Base-by-base conservation (phyloP, 148 eudicot genomes). In the Gaultheria prostrata region DNA sequence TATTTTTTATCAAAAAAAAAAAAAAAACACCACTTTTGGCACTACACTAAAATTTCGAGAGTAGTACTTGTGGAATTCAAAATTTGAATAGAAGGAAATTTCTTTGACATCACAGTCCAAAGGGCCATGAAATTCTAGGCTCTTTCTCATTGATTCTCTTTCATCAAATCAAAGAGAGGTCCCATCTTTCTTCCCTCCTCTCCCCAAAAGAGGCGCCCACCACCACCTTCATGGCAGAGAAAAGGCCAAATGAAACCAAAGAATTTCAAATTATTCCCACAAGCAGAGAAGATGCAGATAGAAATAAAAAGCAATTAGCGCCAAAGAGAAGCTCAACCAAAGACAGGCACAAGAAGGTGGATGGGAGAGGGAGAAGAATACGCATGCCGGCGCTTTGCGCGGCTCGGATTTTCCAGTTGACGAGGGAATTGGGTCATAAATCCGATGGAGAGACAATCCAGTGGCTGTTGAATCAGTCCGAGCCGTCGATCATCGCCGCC, bases 351-450 rank as follows among this genome's bases (percentile, higher is more conserved):
- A 92, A 88, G 43, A 92, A 92, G 30, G 94, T 92, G 18, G 92
- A 92, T 81, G 94, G 94, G 14, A 86, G 94, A 80, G 94, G 94
- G 1, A 85, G 94, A 82, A 90, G 94, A 51, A 92, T 92, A 7
- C 65, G 94, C 56, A 90, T 92, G 87, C 94, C 94, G 13, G 92
- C 92, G 2, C 83, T 92, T 9, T 90, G 89, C 76, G 94, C 92
- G 4, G 92, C 94, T 0, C 83, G 94, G 49, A 87, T 92, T 17
- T 92, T 92, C 73, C 94, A 92, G 74, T 79, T 92, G 67, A 92
- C 94, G 0, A 89, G 77, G 83, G 94, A 92, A 87, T 83, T 92
- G 86, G 90, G 90, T 13, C 86, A 88, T 49, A 88, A 84, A 51
- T 84, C 90, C 0, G 90, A 88, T 14, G 90, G 94, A 0, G 92